Percentiles rank a stretch among this genome's conserved stretches.
These are phyloP conservation scores for Hemisphaericaspora xylofermentans DNA, from an alignment of 1,139 yeast species.

Conservation along the genomic window DNA sequence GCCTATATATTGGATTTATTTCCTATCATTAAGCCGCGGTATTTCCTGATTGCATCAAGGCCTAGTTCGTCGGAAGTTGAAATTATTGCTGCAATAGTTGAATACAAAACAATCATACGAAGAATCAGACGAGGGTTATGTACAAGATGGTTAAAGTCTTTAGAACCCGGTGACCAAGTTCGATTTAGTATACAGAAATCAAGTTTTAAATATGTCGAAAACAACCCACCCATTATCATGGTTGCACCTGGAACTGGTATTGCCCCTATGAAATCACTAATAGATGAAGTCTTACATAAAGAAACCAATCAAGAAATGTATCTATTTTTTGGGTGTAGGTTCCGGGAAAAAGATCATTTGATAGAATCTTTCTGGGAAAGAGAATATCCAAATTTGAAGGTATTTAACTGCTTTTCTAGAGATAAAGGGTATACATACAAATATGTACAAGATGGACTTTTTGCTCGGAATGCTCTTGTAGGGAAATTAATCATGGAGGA, in stretches of 20 bases:
- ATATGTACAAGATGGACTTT: conserved; percentile 75
- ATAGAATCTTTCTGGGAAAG: conserved; percentile 56
- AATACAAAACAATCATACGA: conserved; percentile 78
- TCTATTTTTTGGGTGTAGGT: conserved; percentile 79
- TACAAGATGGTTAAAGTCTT: conserved; percentile 66
- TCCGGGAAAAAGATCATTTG: conserved; percentile 62
- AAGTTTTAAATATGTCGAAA: conserved; percentile 41
- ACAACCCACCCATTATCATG: conserved; percentile 58
- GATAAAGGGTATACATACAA: conserved; percentile 42
- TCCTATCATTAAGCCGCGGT: conserved; percentile 76
- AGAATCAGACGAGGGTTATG: conserved; percentile 81
- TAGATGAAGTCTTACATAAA: conserved; percentile 32
- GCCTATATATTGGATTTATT: conserved; percentile 72
- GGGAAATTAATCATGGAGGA: conserved; percentile 53
- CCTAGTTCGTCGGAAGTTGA: conserved; percentile 49
- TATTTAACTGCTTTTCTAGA: conserved; percentile 64
- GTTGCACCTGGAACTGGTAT: conserved; percentile 92
- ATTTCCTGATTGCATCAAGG: conserved; percentile 76
- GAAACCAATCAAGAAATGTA: conserved; percentile 28
- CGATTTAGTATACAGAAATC: conserved; percentile 57
- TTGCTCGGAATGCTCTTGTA: conserved; percentile 46
- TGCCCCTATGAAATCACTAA: conserved; percentile 79
- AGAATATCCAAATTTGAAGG: conserved; percentile 30
- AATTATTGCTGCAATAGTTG: conserved; percentile 79
- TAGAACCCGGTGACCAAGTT: conserved; percentile 49